Percentiles rank a stretch among this genome's conserved stretches.
These are phyloP conservation scores for Sugiyamaella lignohabitans DNA, from an alignment of 805 yeast species.

Conservation along the genomic window DNA sequence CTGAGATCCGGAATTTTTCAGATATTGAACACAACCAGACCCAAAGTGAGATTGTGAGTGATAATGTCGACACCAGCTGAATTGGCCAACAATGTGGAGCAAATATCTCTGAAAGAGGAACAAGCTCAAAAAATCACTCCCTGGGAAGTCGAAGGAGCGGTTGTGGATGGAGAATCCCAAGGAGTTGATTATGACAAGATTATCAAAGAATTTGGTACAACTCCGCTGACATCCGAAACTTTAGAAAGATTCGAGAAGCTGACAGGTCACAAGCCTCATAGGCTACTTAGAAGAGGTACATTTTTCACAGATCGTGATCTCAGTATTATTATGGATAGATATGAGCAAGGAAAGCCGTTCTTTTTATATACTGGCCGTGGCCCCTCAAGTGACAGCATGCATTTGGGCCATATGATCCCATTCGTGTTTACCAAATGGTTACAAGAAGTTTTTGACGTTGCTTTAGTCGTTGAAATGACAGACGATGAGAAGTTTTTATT, in stretches of 20 bases:
- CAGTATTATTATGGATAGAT: conserved; percentile 67
- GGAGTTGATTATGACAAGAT: conserved; percentile 89
- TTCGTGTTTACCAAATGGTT: conserved; percentile 95
- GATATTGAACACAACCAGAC: too few relatives aligned
- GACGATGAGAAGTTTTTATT: conserved; percentile 96
- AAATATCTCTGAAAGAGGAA: conserved; percentile 7
- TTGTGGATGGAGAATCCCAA: conserved; percentile 87
- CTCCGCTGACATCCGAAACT: conserved; percentile 59
- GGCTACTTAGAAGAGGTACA: conserved; percentile 79
- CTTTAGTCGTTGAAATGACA: conserved; percentile 85
- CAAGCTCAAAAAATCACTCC: conserved; percentile 67
- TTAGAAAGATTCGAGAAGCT: conserved; percentile 67
- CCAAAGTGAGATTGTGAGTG: too few relatives aligned
- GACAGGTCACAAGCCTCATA: conserved; percentile 91
- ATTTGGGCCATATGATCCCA: conserved; percentile 95
- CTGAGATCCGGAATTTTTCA: too few relatives aligned
- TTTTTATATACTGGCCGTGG: conserved; percentile 97
- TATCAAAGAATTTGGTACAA: conserved; percentile 83
- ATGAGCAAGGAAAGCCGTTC: conserved; percentile 93
- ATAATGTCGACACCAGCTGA: background rate
- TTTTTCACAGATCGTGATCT: conserved; percentile 79
- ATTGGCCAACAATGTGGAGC: conserved; percentile 17
- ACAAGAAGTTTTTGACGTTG: conserved; percentile 95
- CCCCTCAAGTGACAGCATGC: conserved; percentile 91
- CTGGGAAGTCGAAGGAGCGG: conserved; percentile 99